These are phyloP conservation scores for Globisporangium alternatum DNA, from an alignment of 352 stramenopile genomes.

Conservation along the genomic window DNA sequence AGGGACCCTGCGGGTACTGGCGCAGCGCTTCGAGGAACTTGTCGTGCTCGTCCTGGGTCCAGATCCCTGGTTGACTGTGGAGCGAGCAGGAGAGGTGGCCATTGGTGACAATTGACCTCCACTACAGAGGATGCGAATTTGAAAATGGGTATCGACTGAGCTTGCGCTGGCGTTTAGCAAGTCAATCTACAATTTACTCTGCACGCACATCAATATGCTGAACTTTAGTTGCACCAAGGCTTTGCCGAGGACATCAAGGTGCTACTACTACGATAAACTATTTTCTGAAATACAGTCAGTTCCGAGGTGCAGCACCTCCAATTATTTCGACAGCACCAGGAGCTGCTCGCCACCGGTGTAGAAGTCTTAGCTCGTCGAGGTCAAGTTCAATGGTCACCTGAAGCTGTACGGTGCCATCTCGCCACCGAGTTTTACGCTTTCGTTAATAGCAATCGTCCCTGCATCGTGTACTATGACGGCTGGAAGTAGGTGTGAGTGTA, in stretches of 20 bases:
- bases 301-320: not conserved
- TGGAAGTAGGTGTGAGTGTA: not conserved
- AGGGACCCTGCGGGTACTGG: conserved; percentile 42
- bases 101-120: not conserved
- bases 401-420: not conserved
- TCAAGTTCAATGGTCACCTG: not conserved
- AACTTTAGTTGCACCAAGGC: no score
- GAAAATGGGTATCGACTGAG: not conserved
- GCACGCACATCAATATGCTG: no score
- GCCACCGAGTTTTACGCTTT: not conserved
- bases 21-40: conserved; percentile 50
- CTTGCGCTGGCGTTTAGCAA: not conserved
- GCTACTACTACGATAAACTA: not conserved
- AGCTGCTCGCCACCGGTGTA: not conserved
- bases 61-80: conserved; percentile 14
- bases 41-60: conserved; percentile 60
- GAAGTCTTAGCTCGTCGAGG: not conserved
- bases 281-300: not conserved
- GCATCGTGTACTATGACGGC: not conserved
- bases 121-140: not conserved
- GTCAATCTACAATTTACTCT: not conserved
- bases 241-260: not conserved
- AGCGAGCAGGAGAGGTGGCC: not conserved
- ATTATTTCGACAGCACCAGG: not conserved
- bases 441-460: not conserved